phyloP scores from a whole-genome alignment of 805 yeast genomes.

The Hanseniaspora mollemarum region DNA sequence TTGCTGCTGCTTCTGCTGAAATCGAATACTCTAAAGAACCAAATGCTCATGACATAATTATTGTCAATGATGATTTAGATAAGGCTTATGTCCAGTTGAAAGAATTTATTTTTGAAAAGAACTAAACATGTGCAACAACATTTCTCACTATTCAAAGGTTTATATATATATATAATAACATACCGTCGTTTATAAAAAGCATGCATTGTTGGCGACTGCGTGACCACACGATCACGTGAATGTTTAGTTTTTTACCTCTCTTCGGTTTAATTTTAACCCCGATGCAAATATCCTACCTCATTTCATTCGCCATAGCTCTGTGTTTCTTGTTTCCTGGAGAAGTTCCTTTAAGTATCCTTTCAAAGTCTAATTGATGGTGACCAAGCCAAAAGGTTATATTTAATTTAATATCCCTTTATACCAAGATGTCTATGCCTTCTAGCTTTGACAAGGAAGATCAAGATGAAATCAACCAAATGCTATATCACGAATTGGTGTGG shows the following conservation, averaged over 20 bases:
- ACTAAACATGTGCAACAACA: background rate
- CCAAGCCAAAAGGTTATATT: background rate
- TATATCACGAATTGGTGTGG: slow-evolving; percentile 46
- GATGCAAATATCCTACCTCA: too few relatives aligned
- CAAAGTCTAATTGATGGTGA: too few relatives aligned
- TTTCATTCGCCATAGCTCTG: too few relatives aligned
- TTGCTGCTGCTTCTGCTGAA: slow-evolving; percentile 79
- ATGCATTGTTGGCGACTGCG: too few relatives aligned
- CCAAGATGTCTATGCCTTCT: slow-evolving; percentile 23
- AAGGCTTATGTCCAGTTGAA: slow-evolving; percentile 74
- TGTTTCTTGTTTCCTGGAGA: too few relatives aligned
- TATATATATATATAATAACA: background rate
- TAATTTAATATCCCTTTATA: background rate
- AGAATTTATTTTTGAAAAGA: slow-evolving; percentile 51
- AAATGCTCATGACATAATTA: slow-evolving; percentile 82
- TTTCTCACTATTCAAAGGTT: background rate
- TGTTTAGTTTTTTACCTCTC: too few relatives aligned
- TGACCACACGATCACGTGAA: too few relatives aligned
- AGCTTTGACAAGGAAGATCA: slow-evolving; percentile 28
- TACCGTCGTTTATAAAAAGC: background rate
- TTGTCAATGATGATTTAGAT: slow-evolving; percentile 86
- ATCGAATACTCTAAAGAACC: slow-evolving; percentile 67
- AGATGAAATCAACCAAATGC: slow-evolving; percentile 28
- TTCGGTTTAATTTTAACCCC: too few relatives aligned
- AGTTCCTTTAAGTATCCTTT: too few relatives aligned